Percentiles rank a stretch among this genome's conserved stretches.
These are phyloP conservation scores for Paramecium biaurelia DNA, from an alignment of 73 alveolate genomes.

Conservation along the genomic window DNA sequence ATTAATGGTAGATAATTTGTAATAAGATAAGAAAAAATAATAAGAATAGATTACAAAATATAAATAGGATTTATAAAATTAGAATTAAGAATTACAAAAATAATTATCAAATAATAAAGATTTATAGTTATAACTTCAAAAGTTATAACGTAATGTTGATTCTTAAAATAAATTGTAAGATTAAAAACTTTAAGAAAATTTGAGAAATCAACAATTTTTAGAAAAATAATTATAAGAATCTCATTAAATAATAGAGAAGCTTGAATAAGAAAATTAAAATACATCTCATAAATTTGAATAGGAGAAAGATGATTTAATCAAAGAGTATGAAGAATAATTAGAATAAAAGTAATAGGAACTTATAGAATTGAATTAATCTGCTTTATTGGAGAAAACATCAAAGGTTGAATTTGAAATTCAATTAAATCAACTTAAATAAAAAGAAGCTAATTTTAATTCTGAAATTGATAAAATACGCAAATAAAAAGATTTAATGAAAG, in stretches of 20 bases:
- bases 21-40: background rate
- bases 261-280: background rate
- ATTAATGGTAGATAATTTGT: background rate
- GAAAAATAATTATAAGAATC: background rate
- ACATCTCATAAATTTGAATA: background rate
- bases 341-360: background rate
- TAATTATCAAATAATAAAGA: background rate
- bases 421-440: background rate
- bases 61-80: background rate
- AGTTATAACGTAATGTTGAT: background rate
- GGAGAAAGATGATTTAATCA: background rate
- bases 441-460: background rate
- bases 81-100: background rate
- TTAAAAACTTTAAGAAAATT: background rate
- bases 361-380: background rate
- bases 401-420: conserved; percentile 27
- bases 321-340: background rate
- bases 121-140: background rate
- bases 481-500: background rate
- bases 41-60: background rate
- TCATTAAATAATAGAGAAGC: background rate
- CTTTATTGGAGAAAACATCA: background rate
- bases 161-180: background rate
- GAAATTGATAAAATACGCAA: background rate
- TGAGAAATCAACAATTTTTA: background rate